phyloP scores from a whole-genome alignment of 148 eudicot genomes.

The Vaccinium myrtillus region DNA sequence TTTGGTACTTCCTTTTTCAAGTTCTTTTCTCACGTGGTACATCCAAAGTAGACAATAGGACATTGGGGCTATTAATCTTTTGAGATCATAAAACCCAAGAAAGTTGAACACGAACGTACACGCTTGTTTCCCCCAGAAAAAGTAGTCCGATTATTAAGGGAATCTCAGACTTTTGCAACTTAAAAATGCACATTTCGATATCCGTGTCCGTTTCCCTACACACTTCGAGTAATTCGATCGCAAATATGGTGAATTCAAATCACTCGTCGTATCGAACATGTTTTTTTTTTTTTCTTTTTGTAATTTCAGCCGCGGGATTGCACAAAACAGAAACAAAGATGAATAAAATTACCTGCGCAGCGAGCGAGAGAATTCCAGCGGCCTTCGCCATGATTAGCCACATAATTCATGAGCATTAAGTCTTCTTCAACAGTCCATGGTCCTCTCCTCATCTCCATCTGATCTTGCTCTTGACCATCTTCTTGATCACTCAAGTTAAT shows the following conservation, averaged over 20 bases:
- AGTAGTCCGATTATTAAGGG: background rate
- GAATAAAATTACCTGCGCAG: constrained; percentile 53
- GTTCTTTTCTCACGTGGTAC: background rate
- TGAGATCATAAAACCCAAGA: constrained; percentile 3
- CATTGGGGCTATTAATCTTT: background rate
- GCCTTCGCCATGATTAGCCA: constrained; percentile 81
- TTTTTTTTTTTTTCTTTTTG: too few relatives aligned
- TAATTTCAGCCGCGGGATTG: too few relatives aligned
- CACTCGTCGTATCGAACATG: too few relatives aligned
- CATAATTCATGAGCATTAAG: constrained; percentile 68
- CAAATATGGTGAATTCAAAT: too few relatives aligned
- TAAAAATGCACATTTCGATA: background rate
- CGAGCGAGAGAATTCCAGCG: constrained; percentile 94
- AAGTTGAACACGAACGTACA: background rate
- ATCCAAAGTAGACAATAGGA: background rate
- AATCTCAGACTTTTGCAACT: background rate
- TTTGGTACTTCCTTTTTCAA: background rate
- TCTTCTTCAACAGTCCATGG: constrained; percentile 98
- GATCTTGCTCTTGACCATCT: constrained; percentile 26
- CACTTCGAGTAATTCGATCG: too few relatives aligned
- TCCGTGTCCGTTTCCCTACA: too few relatives aligned
- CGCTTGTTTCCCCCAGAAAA: background rate
- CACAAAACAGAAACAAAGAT: too few relatives aligned
- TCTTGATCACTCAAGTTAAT: background rate
- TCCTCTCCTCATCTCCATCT: constrained; percentile 69